Base-by-base conservation (phyloP, 768 basidiomycete species). In the Calocybe cyanea region DNA sequence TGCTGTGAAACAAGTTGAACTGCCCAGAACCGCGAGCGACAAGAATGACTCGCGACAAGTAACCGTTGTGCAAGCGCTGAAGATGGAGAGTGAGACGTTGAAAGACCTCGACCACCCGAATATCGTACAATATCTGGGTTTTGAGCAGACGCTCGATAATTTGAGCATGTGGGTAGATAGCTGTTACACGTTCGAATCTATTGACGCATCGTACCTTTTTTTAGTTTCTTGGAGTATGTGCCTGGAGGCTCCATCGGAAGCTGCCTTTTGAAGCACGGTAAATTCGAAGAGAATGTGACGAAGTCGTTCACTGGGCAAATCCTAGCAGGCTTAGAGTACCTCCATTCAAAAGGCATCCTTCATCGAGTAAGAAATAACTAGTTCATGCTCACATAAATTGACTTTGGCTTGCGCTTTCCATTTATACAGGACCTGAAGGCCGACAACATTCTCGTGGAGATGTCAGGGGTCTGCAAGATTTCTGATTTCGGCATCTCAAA, bases 401-500 rank as follows among this genome's bases (percentile, higher is more conserved):
- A 20, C n/a, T 6, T 45, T 19, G 37, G 41, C 40, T 41, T 3
- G 43, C 43, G 5, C 44, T 44, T 43, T 35, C 49, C 39, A 19
- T 33, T 20, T 46, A 14, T 48, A 6, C 54, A 93, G 91, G 94
- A 99, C 65, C 71, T 99, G 54, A 99, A 99, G 66, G 92, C 92
- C 11, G 96, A 99, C 66, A 99, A 98, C 59, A 96, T 99, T 58
- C 80, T 99, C 14, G 92, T 97, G 14, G 95, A 98, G 61, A 85
- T 82, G 59, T 76, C 81, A 11, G 96, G 96, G 1, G 70, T 87
- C 18, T 96, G 94, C 76, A 98, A 98, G 68, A 98, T 99, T 41
- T 94, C 92, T 2, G 94, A 98, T 66, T 97, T 97, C 59, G 96
- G 96, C 33, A 97, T 98, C 46, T 95, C 92, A n/a, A 98, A 97